Conservation (phyloP, 768 basidiomycete genomes). For the Phaffia australis region DNA sequence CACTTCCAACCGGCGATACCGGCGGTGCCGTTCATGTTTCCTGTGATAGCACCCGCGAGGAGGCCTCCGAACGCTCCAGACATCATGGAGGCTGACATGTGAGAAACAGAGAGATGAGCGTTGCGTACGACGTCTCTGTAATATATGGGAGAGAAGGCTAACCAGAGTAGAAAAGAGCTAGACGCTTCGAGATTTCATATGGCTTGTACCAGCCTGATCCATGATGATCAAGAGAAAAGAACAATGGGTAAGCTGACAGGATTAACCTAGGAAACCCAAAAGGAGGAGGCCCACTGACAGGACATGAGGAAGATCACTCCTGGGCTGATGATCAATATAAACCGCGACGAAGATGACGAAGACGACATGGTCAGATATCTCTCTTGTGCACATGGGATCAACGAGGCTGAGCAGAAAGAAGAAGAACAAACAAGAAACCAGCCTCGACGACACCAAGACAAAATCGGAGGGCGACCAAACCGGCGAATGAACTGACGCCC, state of each 20-base stretch:
- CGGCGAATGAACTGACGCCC: not conserved
- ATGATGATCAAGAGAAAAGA: not conserved
- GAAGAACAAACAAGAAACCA: conserved; percentile 33
- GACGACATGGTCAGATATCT: too few species aligned
- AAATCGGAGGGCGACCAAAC: conserved; percentile 2
- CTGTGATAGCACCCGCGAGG: conserved; percentile 36
- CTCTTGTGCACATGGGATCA: too few species aligned
- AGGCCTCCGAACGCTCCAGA: conserved; percentile 38
- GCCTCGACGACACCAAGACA: conserved; percentile 37
- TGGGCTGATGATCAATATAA: not conserved
- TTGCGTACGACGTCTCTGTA: too few species aligned
- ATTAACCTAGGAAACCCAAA: not conserved
- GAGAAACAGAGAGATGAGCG: too few species aligned
- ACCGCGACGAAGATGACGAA: not conserved
- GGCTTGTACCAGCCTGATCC: conserved; percentile 27
- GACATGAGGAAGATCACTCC: conserved; percentile 33
- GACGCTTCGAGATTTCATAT: conserved; percentile 34
- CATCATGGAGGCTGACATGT: conserved; percentile 31
- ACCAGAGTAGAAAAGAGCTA: conserved; percentile 37
- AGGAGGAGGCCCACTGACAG: conserved; percentile 28
- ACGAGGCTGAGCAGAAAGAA: not conserved
- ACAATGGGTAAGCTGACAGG: not conserved
- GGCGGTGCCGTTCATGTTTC: conserved; percentile 31
- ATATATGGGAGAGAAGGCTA: too few species aligned
- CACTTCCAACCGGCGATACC: conserved; percentile 37